Evolutionary conservation across 192 early-diverging fungal genomes (phyloP), one percentile per base, ranked within the genome.

Genomic region (Helicostylum pulchrum): DNA sequence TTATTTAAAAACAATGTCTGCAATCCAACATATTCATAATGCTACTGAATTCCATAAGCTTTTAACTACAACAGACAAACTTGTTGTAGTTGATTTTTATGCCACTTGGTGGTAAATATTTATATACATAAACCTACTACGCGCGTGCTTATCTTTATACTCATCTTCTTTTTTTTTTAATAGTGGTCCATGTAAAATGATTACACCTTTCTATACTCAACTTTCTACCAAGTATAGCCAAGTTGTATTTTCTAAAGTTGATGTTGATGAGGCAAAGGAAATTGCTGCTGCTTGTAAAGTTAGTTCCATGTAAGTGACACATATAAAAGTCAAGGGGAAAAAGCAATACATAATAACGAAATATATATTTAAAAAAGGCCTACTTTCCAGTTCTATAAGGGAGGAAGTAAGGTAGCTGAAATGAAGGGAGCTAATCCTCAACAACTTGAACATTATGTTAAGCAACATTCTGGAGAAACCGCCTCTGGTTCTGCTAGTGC

Each of bases 311-410:
- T 83, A 77, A 67, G 75, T 57, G 17, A n/a, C 50, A 64, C 12
- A 26, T 39, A 14, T 0, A 55, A 55, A 51, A 11, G n/a, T n/a
- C 8, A 45, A 4, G 9, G 6, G 6, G 9, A 4, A 4, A 39
- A 39, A 39, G 9, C 5, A 4, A 39, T 9, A 39, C 1, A 39
- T 9, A 39, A 17, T 19, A 14, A 15, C 46, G 4, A 5, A 48
- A n/a, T 0, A 1, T 11, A n/a, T 14, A 21, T 4, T 17, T 53
- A 39, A 45, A 17, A 43, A 59, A 94, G 92, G 89, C 93, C 93
- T 42, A 92, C 92, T 19, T 94, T 94, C 80, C 87, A 89, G 63
- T 80, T 94, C 64, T 96, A 81, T 81, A 83, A 88, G 62, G 81
- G 78, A 59, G 90, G 87, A 26, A 80, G 88, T 17, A 85, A 86